Base-by-base conservation (phyloP, 1,284 basidiomycete genomes). In the Phlebopus sp. region DNA sequence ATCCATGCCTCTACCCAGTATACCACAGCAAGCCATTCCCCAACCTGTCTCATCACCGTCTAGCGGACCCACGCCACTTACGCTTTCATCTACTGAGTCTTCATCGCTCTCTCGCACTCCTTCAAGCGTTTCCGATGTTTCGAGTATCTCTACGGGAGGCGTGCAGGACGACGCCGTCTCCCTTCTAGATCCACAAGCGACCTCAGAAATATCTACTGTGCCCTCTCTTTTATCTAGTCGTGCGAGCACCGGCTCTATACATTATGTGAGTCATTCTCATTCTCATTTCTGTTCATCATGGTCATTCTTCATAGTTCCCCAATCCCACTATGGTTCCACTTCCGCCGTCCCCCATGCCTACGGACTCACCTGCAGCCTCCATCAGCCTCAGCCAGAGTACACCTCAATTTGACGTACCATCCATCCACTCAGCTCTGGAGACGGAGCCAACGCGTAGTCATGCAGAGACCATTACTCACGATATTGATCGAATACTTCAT, bases 401-500 rank as follows among this genome's bases (percentile, higher is more conserved):
- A 0, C 86, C 83, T 2, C 72, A 74, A n/a, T 78, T 77, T 11
- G 74, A 78, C 49, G 68, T 62, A 1, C 81, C 79, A 1, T 86
- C 86, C 0, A 77, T 81, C 18, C 74, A 72, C 44, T 76, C 78
- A 1, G 72, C 67, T 39, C 56, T 84, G n/a, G 69, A 74, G 38
- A 86, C 84, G 0, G 63, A 78, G 17, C 66, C 70, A 21, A 55
- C 62, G 31, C 50, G 47, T 31, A 40, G 54, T 39, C 52, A 57
- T 19, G 51, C 55, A 1, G 75, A 64, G 62, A 78, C 73, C 49
- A 62, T 85, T 42, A 77, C 75, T 4, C 73, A 78, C n/a, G 86
- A 90, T 55, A 73, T 91, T 19, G 81, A 84, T 54, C 71, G 77
- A 7, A 64, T 91, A 10, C 73, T 83, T 19, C 77, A 84, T 9